These are phyloP conservation scores for Fusarium aywerte DNA, from an alignment of 2,329 filamentous ascomycete species.

Conservation along the genomic window DNA sequence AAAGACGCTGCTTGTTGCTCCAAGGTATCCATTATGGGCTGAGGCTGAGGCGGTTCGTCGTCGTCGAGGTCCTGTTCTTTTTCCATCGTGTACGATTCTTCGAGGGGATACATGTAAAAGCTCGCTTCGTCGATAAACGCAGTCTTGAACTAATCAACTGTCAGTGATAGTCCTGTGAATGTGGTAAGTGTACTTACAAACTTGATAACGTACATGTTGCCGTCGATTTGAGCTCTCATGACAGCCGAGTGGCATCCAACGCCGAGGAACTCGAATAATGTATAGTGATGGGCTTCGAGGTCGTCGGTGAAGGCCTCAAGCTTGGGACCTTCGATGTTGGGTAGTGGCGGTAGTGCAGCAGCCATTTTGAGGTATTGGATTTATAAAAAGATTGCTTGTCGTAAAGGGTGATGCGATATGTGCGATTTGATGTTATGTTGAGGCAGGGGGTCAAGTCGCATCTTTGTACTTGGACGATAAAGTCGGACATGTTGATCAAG, in stretches of 20 bases:
- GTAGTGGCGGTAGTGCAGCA: background rate
- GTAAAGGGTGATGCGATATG: background rate
- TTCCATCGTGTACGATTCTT: background rate
- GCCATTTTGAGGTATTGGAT: background rate
- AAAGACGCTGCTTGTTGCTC: conserved; percentile 5
- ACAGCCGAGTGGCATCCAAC: background rate
- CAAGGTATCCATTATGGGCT: background rate
- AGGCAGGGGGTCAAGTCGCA: background rate
- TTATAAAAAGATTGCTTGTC: background rate
- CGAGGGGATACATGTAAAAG: background rate
- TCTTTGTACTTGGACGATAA: background rate
- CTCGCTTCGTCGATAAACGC: rapidly evolving
- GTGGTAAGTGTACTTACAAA: background rate
- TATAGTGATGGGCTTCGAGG: background rate
- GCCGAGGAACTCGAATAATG: background rate
- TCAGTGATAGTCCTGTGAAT: background rate
- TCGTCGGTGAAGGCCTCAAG: conserved; percentile 16
- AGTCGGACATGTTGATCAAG: background rate
- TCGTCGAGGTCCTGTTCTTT: rapidly evolving
- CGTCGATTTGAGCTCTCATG: conserved; percentile 2
- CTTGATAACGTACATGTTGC: conserved; percentile 3
- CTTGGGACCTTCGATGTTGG: conserved; percentile 8
- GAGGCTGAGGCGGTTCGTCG: background rate
- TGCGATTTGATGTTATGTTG: background rate
- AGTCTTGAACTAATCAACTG: background rate